phyloP scores from a whole-genome alignment of 2,329 filamentous ascomycete genomes.

The Fusarium cicatricum region DNA sequence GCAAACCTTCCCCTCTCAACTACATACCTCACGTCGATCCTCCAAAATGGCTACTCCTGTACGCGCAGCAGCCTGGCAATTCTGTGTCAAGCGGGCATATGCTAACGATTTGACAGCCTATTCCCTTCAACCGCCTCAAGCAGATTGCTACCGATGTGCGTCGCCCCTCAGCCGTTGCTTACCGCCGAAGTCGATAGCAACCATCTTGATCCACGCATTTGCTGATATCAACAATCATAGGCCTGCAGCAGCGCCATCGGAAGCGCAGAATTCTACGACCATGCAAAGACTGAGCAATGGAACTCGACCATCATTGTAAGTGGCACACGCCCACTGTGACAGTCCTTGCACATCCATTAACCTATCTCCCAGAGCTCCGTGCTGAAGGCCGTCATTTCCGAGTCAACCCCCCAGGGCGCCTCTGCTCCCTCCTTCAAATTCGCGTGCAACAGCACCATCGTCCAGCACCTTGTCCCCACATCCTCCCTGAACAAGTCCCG shows the following conservation, averaged over 20 bases:
- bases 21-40: constrained; percentile 21
- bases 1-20: constrained; percentile 32
- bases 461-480: constrained; percentile 85
- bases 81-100: neutral
- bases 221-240: constrained; percentile 54
- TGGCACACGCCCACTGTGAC: constrained; percentile 14
- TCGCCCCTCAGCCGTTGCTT: constrained; percentile 36
- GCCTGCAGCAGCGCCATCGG: constrained; percentile 84
- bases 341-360: constrained; percentile 21
- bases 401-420: constrained; percentile 68
- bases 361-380: constrained; percentile 70
- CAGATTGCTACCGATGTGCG: constrained; percentile 86
- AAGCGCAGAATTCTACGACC: constrained; percentile 82
- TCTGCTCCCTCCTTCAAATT: constrained; percentile 82
- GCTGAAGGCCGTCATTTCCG: constrained; percentile 79
- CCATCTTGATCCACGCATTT: constrained; percentile 10
- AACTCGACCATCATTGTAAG: constrained; percentile 90
- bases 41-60: constrained; percentile 52
- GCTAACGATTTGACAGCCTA: constrained; percentile 63
- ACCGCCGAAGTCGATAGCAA: constrained; percentile 27
- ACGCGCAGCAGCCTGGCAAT: constrained; percentile 18
- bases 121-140: constrained; percentile 78
- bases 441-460: constrained; percentile 97
- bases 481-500: constrained; percentile 69
- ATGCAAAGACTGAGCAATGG: constrained; percentile 85